phyloP scores from a whole-genome alignment of 179 eudicot genomes.

The Beta corolliflora region DNA sequence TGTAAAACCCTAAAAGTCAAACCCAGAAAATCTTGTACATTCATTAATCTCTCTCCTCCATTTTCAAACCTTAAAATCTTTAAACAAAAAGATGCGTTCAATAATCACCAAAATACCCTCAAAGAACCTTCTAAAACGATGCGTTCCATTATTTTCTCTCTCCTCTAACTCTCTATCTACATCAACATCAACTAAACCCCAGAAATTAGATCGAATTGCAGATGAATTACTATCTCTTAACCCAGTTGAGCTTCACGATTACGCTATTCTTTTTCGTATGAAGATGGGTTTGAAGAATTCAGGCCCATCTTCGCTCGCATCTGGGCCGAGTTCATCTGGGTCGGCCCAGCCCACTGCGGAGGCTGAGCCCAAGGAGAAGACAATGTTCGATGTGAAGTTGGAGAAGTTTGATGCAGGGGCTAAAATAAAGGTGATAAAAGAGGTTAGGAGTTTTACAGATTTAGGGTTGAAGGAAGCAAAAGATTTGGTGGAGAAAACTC shows the following conservation, averaged over 20 bases:
- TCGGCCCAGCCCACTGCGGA: constrained; percentile 32
- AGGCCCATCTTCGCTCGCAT: constrained; percentile 48
- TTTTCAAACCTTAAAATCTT: background rate
- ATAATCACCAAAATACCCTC: constrained; percentile 30
- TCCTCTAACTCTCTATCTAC: constrained; percentile 35
- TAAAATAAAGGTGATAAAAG: constrained; percentile 88
- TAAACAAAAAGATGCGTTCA: constrained; percentile 25
- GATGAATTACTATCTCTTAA: constrained; percentile 63
- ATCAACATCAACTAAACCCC: constrained; percentile 39
- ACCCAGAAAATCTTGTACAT: background rate
- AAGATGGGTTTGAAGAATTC: constrained; percentile 60
- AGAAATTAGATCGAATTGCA: constrained; percentile 71
- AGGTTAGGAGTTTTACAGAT: constrained; percentile 70
- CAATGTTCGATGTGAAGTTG: constrained; percentile 72
- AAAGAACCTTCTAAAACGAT: constrained; percentile 25
- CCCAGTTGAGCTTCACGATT: constrained; percentile 71
- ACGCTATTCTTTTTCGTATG: constrained; percentile 53
- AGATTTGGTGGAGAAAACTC: constrained; percentile 83
- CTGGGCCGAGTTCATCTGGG: constrained; percentile 41
- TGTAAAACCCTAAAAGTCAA: constrained; percentile 27
- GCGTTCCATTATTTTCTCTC: constrained; percentile 23
- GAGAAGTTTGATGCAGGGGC: constrained; percentile 78
- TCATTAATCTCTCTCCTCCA: background rate
- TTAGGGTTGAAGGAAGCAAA: constrained; percentile 90
- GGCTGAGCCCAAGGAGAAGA: constrained; percentile 55